Conservation (phyloP, 1,139 yeast genomes). For the Magnusiomyces magnusii region DNA sequence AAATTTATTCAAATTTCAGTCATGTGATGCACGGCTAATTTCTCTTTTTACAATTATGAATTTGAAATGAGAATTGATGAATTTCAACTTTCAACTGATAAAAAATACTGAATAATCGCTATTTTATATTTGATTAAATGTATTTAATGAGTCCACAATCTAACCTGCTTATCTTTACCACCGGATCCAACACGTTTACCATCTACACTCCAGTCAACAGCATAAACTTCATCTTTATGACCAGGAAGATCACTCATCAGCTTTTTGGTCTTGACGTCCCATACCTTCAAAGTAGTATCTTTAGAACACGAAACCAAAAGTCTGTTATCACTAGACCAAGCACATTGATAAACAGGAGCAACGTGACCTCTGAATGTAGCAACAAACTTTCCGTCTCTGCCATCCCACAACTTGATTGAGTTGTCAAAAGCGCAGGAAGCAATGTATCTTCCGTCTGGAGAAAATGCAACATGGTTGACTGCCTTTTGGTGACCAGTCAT, state of each 20-base stretch:
- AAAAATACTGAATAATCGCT: too few relatives aligned
- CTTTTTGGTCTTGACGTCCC: constrained; percentile 89
- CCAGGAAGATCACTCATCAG: constrained; percentile 89
- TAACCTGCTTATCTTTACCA: constrained; percentile 90
- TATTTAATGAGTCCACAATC: constrained; percentile 76
- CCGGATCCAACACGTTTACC: constrained; percentile 93
- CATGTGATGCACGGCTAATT: too few relatives aligned
- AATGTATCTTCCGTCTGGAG: constrained; percentile 89
- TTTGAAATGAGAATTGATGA: too few relatives aligned
- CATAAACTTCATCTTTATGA: constrained; percentile 89
- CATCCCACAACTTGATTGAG: constrained; percentile 94
- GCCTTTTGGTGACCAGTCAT: constrained; percentile 98
- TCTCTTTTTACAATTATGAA: too few relatives aligned
- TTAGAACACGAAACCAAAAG: constrained; percentile 88
- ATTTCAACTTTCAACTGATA: too few relatives aligned
- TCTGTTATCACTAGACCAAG: constrained; percentile 96
- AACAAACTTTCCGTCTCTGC: constrained; percentile 80
- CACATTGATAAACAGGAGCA: constrained; percentile 96
- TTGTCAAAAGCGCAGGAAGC: constrained; percentile 96
- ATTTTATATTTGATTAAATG: too few relatives aligned
- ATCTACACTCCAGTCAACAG: constrained; percentile 98
- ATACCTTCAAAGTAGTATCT: constrained; percentile 93
- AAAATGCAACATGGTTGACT: constrained; percentile 91
- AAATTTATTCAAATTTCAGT: not conserved
- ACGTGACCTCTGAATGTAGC: constrained; percentile 95